Evolutionary conservation across 495 filamentous ascomycete genomes (phyloP), one percentile per base, ranked within the genome.

Genomic region (Neurospora sublineolata): DNA sequence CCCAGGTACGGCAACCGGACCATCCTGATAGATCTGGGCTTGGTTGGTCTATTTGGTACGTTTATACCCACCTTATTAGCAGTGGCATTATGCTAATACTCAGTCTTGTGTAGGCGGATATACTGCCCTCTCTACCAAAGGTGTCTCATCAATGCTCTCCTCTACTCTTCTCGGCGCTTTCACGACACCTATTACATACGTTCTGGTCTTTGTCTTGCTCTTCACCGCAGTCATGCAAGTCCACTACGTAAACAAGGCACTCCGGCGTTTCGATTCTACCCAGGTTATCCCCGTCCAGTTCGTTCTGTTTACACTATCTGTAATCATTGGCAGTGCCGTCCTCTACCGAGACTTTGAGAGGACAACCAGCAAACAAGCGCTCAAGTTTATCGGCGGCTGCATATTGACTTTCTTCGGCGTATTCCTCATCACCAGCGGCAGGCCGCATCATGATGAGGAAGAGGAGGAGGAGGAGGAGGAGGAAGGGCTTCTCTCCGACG

Each of bases 211-310:
- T 58, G 81, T 98, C 58, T 87, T 99, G 18, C 82, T 94, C 8
- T 88, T 81, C 37, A 97, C 94, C 9, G 95, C 95, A 23, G 82
- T 98, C 70, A 91, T 97, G 88, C 95, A 99, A 80, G 93, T 99
- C 73, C 93, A 91, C 73, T 99, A 97, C 79, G 86, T 99, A 73
- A 99, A 99, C 82, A 93, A 93, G 68, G 94, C 95, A 1, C 84
- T 99, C 23, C 93, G 96, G 78, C 89, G 92, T 69, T 99, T 99
- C 82, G 93, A 97, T 79, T 94, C 94, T 0, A 99, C 95, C 0
- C 93, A 97, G 76, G 95, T 99, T 73, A 97, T 99, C 69, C 95
- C 95, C 3, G 93, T 93, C 14, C 95, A 99, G 77, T 99, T 99
- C 75, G 95, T 99, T 36, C 86, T 97, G 44, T 99, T 99, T 79